Evolutionary conservation across 208 protist genomes (phyloP), one percentile per base, ranked within the genome.

Genomic region (Leishmania mexicana): DNA sequence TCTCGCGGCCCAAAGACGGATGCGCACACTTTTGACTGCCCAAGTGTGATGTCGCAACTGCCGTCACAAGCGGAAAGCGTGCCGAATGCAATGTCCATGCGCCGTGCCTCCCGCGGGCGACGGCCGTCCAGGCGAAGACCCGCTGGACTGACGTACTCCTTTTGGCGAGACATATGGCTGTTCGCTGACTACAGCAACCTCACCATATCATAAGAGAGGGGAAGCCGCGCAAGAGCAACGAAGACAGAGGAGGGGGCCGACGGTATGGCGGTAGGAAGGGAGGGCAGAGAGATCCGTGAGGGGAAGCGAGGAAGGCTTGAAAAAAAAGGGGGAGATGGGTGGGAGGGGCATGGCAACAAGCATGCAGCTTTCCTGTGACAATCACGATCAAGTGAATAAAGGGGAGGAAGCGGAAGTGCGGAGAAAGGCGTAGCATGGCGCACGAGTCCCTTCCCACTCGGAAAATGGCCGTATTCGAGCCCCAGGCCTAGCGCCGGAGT

Each of bases 81-180:
- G 76, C 90, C 88, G 75, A 97, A 97, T 73, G 94, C 84, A 19
- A 96, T 83, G 19, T 79, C 83, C 72, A 95, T 76, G 40, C 81
- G 84, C 40, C 95, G 86, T n/a, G 87, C 73, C 79, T 97, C 93
- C 31, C 85, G 84, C 5, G 93, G 91, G 13, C 95, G 88, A 28
- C 95, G 90, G 40, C 95, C 95, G 65, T 97, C 95, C 5, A 95
- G 78, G 17, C 95, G 92, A 45, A 97, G 83, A 3, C 95, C 95
- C 7, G 93, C 93, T 15, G 93, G 85, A 74, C 90, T 96, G 13
- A 97, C 89, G 83, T 96, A 97, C 75, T 98, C 93, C 81, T 92
- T 94, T 77, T 87, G 89, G 68, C 93, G 92, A 49, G 76, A 80
- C 76, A 80, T 80, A 21, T 11, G 31, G 11, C 57, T 47, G 51